Percentiles rank a stretch among this genome's conserved stretches.
Conservation (phyloP, 768 basidiomycete genomes). For the Favolaschia claudopus region DNA sequence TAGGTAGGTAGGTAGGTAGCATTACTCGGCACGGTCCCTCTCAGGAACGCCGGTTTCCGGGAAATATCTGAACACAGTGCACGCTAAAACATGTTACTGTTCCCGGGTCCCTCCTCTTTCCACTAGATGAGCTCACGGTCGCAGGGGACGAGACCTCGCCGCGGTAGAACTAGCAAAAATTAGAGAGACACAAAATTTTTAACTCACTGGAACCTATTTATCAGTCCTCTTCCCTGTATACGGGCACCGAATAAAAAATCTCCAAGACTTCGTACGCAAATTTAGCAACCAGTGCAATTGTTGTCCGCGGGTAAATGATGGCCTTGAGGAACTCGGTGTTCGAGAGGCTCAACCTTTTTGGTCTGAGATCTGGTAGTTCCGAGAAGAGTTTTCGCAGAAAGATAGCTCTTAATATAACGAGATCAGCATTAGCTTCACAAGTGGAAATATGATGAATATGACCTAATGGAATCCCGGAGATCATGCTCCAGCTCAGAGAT, state of each 20-base stretch:
- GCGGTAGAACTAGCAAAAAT: background rate
- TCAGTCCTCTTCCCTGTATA: background rate
- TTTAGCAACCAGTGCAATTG: background rate
- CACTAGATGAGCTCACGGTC: no score
- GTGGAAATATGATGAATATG: no score
- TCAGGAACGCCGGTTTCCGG: constrained; percentile 7
- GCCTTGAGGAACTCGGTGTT: background rate
- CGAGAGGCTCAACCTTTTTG: no score
- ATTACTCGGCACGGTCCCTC: constrained; percentile 8
- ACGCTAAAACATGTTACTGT: no score
- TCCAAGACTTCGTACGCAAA: background rate
- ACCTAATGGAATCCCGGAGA: no score
- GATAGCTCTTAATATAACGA: no score
- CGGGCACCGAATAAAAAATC: background rate
- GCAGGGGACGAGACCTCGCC: no score
- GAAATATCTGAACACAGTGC: background rate
- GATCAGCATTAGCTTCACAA: no score
- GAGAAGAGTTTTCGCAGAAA: no score
- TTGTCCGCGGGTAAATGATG: background rate
- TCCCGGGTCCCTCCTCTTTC: background rate
- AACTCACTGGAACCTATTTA: background rate
- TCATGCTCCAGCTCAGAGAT: no score
- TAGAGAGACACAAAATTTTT: background rate
- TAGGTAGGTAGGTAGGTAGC: no score
- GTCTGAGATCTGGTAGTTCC: no score